Evolutionary conservation across 371 early-diverging fungal species (phyloP), one percentile per base, ranked within the genome.

Genomic region (Mortierella sp.): DNA sequence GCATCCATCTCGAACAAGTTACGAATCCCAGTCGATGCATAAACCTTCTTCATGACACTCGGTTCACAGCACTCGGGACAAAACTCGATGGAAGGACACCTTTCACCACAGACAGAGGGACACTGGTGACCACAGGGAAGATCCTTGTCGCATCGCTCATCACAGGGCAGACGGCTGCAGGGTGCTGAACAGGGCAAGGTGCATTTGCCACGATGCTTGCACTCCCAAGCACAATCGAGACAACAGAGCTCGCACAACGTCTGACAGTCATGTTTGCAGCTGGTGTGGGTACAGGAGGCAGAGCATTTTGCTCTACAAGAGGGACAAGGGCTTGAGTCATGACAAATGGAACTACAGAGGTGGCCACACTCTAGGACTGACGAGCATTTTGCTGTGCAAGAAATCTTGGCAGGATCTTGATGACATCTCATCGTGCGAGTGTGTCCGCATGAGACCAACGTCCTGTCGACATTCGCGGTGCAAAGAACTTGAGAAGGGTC

Each of bases 51-150:
- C 7, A 77, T 72, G 3, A 28, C n/a, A 1, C 42, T 38, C 5
- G 78, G 74, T 42, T 73, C 50, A 75, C 77, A 79, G 75, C 85
- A 85, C 47, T 79, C 82, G 24, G 77, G 80, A 80, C 93, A 93
- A 52, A 77, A 91, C 38, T 77, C 65, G 3, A n/a, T 4, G 0
- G 84, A 14, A 0, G 91, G 91, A 42, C 93, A 93, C 1, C 16
- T 71, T 68, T 93, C 93, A 6, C 92, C 92, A 71, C 93, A 93
- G 8, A 93, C 74, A 0, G 88, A 84, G 3, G 91, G 92, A 73
- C 89, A 89, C 47, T 75, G 91, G 78, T 91, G 91, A 7, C 91
- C 92, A 77, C 93, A 93, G 0, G 34, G 8, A 1, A 93, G 80
- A 31, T 2, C 5, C 68, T 86, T 84, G 3, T 74, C 78, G 75